A percentile compares a stretch with the other conserved stretches of the same genome.
Conservation (phyloP, 805 yeast genomes). For the Teunomyces stri region DNA sequence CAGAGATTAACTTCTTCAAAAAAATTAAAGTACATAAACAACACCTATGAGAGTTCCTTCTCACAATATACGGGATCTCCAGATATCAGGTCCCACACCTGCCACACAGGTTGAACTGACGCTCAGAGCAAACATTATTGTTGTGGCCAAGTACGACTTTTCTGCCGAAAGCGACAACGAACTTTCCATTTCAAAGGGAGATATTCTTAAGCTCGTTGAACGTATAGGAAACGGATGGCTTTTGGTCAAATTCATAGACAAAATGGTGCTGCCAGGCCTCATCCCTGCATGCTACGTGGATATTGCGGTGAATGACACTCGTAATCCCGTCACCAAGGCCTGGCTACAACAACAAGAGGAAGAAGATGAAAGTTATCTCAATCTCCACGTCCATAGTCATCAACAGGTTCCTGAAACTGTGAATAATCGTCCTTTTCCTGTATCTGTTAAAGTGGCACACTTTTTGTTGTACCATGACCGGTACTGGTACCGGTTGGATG, state of each 20-base stretch:
- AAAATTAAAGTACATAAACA: neutral
- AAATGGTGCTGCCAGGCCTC: slow-evolving; percentile 45
- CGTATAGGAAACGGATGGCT: slow-evolving; percentile 54
- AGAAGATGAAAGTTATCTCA: slow-evolving; percentile 20
- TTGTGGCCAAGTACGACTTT: slow-evolving; percentile 48
- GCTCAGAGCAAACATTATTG: slow-evolving; percentile 32
- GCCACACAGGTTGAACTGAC: slow-evolving; percentile 11
- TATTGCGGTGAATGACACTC: slow-evolving; percentile 42
- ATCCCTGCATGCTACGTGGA: slow-evolving; percentile 51
- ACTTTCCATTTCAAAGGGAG: slow-evolving; percentile 47
- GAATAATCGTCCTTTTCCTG: slow-evolving; percentile 32
- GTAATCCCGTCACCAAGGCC: slow-evolving; percentile 34
- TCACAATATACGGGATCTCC: slow-evolving; percentile 9
- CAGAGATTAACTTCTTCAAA: neutral
- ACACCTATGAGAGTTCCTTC: slow-evolving; percentile 4
- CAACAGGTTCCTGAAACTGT: slow-evolving; percentile 21
- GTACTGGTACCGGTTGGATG: slow-evolving; percentile 52
- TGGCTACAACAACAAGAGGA: slow-evolving; percentile 24
- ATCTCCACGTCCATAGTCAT: slow-evolving; percentile 24
- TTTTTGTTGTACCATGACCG: slow-evolving; percentile 42
- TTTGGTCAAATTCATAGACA: slow-evolving; percentile 52
- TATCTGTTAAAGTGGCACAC: slow-evolving; percentile 37
- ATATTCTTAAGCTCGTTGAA: slow-evolving; percentile 48
- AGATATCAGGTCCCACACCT: slow-evolving; percentile 19
- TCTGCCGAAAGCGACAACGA: slow-evolving; percentile 44